Evolutionary conservation across 805 yeast species (phyloP), one percentile per base, ranked within the genome.

Genomic region (Wickerhamomyces bisporus): DNA sequence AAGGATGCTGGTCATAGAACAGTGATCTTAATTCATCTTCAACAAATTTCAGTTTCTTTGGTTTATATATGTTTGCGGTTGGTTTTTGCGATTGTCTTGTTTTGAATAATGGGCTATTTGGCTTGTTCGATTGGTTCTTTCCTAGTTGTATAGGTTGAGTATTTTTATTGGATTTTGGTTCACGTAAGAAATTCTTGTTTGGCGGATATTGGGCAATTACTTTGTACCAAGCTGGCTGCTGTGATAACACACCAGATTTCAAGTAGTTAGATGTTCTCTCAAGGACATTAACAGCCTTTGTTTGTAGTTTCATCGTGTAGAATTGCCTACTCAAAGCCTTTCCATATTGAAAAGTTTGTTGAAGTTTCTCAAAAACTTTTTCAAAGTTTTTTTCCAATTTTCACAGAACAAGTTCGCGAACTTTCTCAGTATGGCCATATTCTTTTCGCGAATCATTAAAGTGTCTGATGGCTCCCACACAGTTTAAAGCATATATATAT

Each of bases 1-100:
- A 93, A 6, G 98, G 98, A 62, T 93, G 98, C 58, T 89, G 96
- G 42, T 79, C 78, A 61, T 81, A 91, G 55, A 93, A 93, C 18
- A 84, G 68, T 33, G 75, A 70, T 65, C 98, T 77, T 49, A 93
- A 63, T 50, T 81, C 78, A 62, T 93, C 98, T 61, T 91, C 73
- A 5, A 65, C 55, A 40, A 53, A 66, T 18, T 45, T 47, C 27
- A 66, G 48, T 30, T 47, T 47, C n/a, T 42, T 35, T 18, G 47
- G 36, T 10, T 47, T 45, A 28, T 37, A 48, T 15, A 41, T 32
- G 40, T 45, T 40, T 35, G 38, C 38, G 2, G 41, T 37, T 26
- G 30, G 30, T 19, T 32, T 27, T 29, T 39, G 43, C 1, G 35
- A 26, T 3, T 26, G 25, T 47, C 66, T 53, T 10, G 71, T 65